Base-by-base conservation (phyloP, 2,329 filamentous ascomycete genomes). In the Pseudogymnoascus sp. region DNA sequence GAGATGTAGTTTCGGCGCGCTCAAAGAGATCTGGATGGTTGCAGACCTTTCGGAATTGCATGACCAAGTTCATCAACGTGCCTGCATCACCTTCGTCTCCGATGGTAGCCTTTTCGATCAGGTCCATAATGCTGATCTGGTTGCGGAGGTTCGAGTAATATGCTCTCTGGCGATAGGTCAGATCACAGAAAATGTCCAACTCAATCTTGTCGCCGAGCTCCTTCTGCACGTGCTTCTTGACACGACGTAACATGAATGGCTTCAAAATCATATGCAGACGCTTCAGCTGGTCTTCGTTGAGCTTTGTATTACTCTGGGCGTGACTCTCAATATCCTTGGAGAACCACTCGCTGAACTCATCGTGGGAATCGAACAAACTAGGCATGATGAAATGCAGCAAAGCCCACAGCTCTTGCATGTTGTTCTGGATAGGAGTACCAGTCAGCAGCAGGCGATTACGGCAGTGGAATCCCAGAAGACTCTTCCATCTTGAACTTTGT, bases 31-130 rank as follows among this genome's bases (percentile, higher is more conserved):
- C 95, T 0, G 95, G 95, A 74, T 99, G 95, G 73, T 99, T 99
- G 79, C 95, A 99, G 63, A 99, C 95, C 78, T 99, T 99, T 70
- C 95, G 87, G 84, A 99, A 99, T 77, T 99, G 95, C 95, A 99
- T 99, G 67, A 99, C 95, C 68, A 99, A 81, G 76, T 99, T 99
- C 95, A 99, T 98, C 71, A 99, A 78, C 1, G 93, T 98, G 41
- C 93, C 93, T 37, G 91, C 96, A 73, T 98, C 95, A 70, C 93
- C 88, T 60, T 98, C 95, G 70, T 97, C 93, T 37, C 95, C 95
- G 69, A 95, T 84, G 2, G 93, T 93, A 1, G 91, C 92, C 82
- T 97, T 98, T 76, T 99, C 95, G 62, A 99, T 96, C 16, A 99
- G 86, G 74, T 99, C 95, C 87, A 98, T 95, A 69, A 99, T 92